A percentile compares a stretch with the other conserved stretches of the same genome.
Evolutionary conservation across 441 rosid species (phyloP).

Genomic region (Croton laevigatus): DNA sequence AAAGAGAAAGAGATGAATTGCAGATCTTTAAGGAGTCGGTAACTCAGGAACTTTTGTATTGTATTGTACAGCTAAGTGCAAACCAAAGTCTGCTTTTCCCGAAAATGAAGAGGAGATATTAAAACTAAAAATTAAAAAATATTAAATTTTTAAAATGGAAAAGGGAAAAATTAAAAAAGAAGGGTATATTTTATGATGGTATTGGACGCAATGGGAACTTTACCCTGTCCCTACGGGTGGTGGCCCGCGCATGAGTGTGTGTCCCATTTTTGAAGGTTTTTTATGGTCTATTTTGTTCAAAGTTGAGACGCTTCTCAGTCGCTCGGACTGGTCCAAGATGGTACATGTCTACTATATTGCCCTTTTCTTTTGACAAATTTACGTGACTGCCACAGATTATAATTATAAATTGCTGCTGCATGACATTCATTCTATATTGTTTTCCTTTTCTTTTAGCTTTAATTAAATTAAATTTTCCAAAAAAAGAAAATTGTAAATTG

Average conservation of each 20-base stretch:
- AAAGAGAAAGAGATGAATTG: conserved; percentile 15
- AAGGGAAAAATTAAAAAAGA: background rate
- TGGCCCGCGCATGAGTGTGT: background rate
- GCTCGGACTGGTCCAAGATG: conserved; percentile 1
- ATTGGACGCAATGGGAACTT: conserved; percentile 1
- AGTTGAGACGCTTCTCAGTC: background rate
- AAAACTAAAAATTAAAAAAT: background rate
- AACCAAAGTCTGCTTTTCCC: conserved; percentile 21
- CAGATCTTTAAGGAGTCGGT: conserved; percentile 28
- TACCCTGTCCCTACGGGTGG: conserved; percentile 12
- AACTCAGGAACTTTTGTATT: conserved; percentile 18
- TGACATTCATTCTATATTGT: background rate
- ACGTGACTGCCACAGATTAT: background rate
- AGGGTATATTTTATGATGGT: conserved; percentile 6
- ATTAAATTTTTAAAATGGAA: background rate
- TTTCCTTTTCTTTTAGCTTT: background rate
- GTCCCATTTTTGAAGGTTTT: background rate
- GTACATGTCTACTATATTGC: conserved; percentile 4
- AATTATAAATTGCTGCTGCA: background rate
- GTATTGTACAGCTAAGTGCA: conserved; percentile 42
- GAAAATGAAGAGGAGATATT: background rate
- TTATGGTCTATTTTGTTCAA: background rate
- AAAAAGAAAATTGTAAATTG: no score
- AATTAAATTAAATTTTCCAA: no score
- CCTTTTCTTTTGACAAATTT: background rate